These are phyloP conservation scores for Lentinula detonsa DNA, from an alignment of 768 basidiomycete species.

Conservation along the genomic window DNA sequence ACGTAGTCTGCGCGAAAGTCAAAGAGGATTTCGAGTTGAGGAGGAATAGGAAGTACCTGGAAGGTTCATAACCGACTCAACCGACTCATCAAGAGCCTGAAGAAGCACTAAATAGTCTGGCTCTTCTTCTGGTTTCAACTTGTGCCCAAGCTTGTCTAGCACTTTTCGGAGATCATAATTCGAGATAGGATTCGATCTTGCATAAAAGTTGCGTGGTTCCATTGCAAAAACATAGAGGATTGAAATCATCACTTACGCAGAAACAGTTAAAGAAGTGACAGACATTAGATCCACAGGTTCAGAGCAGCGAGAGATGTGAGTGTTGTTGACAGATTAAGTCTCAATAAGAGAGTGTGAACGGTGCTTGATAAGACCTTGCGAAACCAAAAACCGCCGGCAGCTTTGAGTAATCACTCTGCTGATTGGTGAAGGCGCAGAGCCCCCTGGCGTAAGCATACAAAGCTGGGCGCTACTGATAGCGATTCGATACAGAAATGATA, in stretches of 20 bases:
- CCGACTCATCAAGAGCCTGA: slow-evolving; percentile 1
- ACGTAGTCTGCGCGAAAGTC: not conserved
- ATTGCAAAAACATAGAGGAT: no score
- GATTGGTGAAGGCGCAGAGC: no score
- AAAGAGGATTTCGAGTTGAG: not conserved
- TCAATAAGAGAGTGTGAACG: no score
- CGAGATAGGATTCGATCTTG: slow-evolving; percentile 1
- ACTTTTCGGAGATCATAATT: not conserved
- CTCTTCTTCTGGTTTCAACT: not conserved
- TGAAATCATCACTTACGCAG: not conserved
- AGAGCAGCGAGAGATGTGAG: no score
- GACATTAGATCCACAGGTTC: not conserved
- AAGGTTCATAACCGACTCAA: not conserved
- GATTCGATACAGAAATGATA: no score
- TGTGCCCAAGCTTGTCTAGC: not conserved
- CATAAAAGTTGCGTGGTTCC: not conserved
- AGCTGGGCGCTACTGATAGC: no score
- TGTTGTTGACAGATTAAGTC: no score
- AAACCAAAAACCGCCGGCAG: no score
- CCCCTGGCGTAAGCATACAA: no score
- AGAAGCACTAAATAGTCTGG: not conserved
- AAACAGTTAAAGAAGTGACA: slow-evolving; percentile 1
- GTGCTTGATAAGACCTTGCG: no score
- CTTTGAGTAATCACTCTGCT: no score
- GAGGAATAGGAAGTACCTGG: not conserved